phyloP scores from a whole-genome alignment of 1,284 basidiomycete genomes.

The Ganoderma sinense region DNA sequence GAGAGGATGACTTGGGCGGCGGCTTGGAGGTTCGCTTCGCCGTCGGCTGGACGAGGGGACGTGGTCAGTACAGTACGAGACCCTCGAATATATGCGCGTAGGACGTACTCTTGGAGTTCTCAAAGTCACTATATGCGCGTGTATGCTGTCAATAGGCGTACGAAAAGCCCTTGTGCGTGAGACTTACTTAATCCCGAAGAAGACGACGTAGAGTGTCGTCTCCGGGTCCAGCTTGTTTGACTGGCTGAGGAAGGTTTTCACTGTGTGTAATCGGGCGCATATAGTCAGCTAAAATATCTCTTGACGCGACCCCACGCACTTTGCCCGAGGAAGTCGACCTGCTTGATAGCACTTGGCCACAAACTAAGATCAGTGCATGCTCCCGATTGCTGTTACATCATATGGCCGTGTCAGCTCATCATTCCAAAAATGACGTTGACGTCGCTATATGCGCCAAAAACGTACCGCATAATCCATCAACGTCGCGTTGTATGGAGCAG shows the following conservation, averaged over 20 bases:
- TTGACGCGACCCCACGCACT: conserved; percentile 29
- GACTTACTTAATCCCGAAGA: conserved; percentile 48
- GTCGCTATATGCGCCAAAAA: not conserved
- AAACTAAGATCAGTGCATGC: conserved; percentile 44
- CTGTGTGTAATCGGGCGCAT: conserved; percentile 21
- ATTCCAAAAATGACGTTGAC: no score
- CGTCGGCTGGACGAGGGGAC: conserved; percentile 36
- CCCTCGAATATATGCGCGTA: not conserved
- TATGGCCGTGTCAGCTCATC: not conserved
- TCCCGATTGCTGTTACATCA: conserved; percentile 38
- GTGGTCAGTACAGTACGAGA: not conserved
- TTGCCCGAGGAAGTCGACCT: conserved; percentile 46
- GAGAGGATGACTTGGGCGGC: conserved; percentile 44
- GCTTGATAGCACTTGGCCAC: conserved; percentile 38
- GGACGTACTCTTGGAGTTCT: conserved; percentile 37
- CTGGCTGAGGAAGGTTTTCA: conserved; percentile 41
- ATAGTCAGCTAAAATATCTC: not conserved
- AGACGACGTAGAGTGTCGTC: conserved; percentile 44
- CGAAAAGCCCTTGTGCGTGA: not conserved
- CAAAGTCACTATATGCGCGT: conserved; percentile 36
- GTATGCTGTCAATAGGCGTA: not conserved
- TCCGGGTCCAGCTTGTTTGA: conserved; percentile 41
- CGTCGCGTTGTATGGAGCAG: conserved; percentile 40
- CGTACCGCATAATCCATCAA: conserved; percentile 55
- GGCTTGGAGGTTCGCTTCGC: conserved; percentile 41